These are phyloP conservation scores for Favolaschia claudopus DNA, from an alignment of 768 basidiomycete genomes.

Conservation along the genomic window DNA sequence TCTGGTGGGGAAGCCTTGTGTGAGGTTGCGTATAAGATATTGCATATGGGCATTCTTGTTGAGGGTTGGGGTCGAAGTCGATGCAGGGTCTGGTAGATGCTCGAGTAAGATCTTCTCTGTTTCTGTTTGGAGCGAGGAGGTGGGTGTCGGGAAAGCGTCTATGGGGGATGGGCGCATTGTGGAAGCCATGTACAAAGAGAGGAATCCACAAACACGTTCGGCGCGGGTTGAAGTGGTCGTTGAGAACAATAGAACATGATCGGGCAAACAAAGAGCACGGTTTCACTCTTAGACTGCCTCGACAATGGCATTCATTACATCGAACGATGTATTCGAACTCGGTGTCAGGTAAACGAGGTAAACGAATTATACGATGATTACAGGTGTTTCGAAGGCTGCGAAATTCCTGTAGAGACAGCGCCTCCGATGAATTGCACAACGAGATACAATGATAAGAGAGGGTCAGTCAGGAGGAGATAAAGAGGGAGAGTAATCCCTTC, in stretches of 20 bases:
- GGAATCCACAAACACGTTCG: background rate
- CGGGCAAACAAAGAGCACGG: constrained; percentile 1
- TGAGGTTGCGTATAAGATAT: constrained; percentile 74
- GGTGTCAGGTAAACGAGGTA: too few relatives aligned
- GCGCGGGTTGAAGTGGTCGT: background rate
- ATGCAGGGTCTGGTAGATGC: constrained; percentile 50
- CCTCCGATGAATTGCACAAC: too few relatives aligned
- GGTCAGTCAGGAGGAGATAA: too few relatives aligned
- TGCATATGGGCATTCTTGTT: constrained; percentile 75
- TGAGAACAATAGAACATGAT: constrained; percentile 20
- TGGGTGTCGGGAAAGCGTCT: constrained; percentile 70
- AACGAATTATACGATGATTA: too few relatives aligned
- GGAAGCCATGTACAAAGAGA: constrained; percentile 20
- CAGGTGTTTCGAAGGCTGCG: too few relatives aligned
- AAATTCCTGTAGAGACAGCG: too few relatives aligned
- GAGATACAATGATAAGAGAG: too few relatives aligned
- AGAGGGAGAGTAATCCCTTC: too few relatives aligned
- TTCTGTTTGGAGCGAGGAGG: constrained; percentile 66
- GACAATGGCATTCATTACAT: too few relatives aligned
- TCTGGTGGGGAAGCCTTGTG: constrained; percentile 81
- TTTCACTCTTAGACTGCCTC: too few relatives aligned
- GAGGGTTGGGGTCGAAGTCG: constrained; percentile 45
- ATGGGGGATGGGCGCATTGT: constrained; percentile 47
- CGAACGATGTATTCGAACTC: too few relatives aligned
- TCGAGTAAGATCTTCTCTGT: constrained; percentile 71